Evolutionary conservation across 2,329 filamentous ascomycete species (phyloP).

Genomic region (Stemphylium vesicarium): DNA sequence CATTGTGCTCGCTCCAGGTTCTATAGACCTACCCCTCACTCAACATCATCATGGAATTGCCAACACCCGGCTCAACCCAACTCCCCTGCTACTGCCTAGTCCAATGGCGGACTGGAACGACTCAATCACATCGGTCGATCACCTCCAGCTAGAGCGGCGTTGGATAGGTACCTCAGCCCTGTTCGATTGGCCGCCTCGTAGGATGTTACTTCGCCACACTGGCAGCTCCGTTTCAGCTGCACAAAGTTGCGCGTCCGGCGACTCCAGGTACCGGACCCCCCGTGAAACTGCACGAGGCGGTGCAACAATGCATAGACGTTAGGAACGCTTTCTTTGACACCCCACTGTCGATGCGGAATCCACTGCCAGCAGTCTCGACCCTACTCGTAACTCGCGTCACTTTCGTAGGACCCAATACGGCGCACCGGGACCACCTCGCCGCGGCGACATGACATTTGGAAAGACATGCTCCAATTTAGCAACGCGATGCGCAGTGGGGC

Average conservation of each 20-base stretch:
- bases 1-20: neutral
- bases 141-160: conserved; percentile 1
- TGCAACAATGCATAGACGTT: conserved; percentile 4
- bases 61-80: neutral
- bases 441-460: conserved; percentile 15
- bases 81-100: neutral
- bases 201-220: conserved; percentile 21
- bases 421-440: conserved; percentile 4
- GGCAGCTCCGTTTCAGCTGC: conserved; percentile 18
- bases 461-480: conserved; percentile 21
- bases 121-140: neutral
- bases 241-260: conserved; percentile 3
- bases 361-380: neutral
- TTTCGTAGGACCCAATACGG: neutral
- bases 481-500: conserved; percentile 22
- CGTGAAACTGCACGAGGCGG: conserved; percentile 11
- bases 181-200: conserved; percentile 15
- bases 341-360: neutral
- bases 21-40: neutral
- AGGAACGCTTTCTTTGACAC: neutral
- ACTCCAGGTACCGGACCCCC: conserved; percentile 14
- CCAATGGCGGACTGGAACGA: neutral
- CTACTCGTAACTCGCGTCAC: neutral
- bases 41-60: neutral
- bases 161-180: conserved; percentile 4